Evolutionary conservation across 2,329 filamentous ascomycete species (phyloP), one percentile per base, ranked within the genome.

Genomic region (Lasiodiplodia theobromae): DNA sequence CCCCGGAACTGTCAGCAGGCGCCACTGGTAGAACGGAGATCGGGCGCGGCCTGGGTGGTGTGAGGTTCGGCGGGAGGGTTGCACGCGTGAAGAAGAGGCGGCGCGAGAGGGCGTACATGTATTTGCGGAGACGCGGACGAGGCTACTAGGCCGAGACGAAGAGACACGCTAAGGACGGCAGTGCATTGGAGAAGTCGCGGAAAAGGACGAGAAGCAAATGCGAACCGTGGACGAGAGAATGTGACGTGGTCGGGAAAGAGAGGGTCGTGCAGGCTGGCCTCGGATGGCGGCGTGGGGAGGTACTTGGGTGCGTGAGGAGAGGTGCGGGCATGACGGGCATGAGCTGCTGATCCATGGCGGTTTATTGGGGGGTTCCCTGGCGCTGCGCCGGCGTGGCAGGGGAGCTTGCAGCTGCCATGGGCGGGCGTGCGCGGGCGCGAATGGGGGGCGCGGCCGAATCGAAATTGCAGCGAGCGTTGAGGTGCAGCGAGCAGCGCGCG

Each of bases 401-500:
- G 60, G 60, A 64, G 40, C 44, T 49, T 47, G 47, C 47, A 54
- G n/a, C 40, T 51, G 37, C 37, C 23, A 44, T 52, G 37, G 23
- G 52, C 63, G 49, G 63, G 34, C 60, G 60, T 64, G 60, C 52
- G 49, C 40, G 63, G 49, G 65, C 34, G 65, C 53, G 65, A 58
- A 56, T 58, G 53, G 65, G 53, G 49, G 62, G 62, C 31, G 47
- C 37, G n/a, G 62, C 44, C 62, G 62, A 65, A 18, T 51, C 40
- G 65, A 67, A 67, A 67, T 67, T 67, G 37, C 34, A 21, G 65
- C 65, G 53, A 57, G 25, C 38, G 53, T 67, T 67, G 65, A 38
- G 34, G 60, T 31, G 57, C 60, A 51, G 60, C 34, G 60, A 10
- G 38, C 57, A 37, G 28, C 49, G 44, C 7, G 58, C 25, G 40